phyloP scores from a whole-genome alignment of 441 rosid genomes.

The Jatropha multifida region DNA sequence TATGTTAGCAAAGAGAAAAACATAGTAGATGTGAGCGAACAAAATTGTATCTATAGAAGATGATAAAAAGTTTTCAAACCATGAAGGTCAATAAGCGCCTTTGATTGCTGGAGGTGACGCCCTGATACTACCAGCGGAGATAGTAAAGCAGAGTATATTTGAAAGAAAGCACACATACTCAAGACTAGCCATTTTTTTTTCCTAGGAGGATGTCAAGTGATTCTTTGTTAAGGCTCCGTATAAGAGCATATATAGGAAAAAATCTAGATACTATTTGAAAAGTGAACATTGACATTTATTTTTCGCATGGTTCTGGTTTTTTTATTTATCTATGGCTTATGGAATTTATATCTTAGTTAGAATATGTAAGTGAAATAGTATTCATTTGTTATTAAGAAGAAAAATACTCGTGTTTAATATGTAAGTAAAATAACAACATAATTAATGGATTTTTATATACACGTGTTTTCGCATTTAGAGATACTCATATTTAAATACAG shows the following conservation, averaged over 20 bases:
- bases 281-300: neutral
- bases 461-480: too few relatives aligned
- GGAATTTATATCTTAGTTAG: neutral
- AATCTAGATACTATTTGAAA: constrained; percentile 1
- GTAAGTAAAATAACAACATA: too few relatives aligned
- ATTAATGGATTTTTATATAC: too few relatives aligned
- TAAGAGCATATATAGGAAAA: neutral
- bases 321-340: neutral
- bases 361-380: too few relatives aligned
- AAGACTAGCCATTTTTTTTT: constrained; percentile 27
- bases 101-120: constrained; percentile 30
- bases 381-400: too few relatives aligned
- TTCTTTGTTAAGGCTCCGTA: neutral
- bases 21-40: constrained; percentile 55
- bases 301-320: neutral
- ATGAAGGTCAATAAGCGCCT: constrained; percentile 50
- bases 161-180: constrained; percentile 9
- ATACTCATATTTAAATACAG: neutral
- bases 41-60: constrained; percentile 43
- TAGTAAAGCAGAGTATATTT: constrained; percentile 15
- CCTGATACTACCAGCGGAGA: neutral
- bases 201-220: neutral
- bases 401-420: too few relatives aligned
- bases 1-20: constrained; percentile 47
- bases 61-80: constrained; percentile 34